These are phyloP conservation scores for Cutaneotrichosporon spelunceum DNA, from an alignment of 1,284 basidiomycete species.

Conservation along the genomic window DNA sequence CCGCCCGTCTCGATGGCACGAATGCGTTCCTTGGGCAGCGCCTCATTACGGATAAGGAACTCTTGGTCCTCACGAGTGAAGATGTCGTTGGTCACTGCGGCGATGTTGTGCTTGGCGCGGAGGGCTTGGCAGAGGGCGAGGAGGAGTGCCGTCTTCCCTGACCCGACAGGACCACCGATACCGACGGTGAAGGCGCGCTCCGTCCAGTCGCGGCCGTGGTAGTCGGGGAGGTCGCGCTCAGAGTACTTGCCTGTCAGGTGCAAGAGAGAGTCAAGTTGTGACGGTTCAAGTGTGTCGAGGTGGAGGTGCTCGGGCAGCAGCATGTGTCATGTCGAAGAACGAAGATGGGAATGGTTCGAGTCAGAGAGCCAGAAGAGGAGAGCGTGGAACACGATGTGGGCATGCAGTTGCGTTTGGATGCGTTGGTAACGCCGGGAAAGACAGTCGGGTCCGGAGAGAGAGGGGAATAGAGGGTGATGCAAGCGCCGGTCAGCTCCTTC, in stretches of 20 bases:
- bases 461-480: background rate
- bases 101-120: conserved; percentile 82
- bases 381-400: no score
- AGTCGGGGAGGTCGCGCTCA: conserved; percentile 90
- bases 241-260: conserved; percentile 71
- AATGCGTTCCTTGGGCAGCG: conserved; percentile 78
- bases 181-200: conserved; percentile 96
- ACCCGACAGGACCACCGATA: conserved; percentile 95
- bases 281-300: background rate
- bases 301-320: background rate
- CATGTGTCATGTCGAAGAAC: background rate
- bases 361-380: background rate
- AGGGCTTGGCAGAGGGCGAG: conserved; percentile 85
- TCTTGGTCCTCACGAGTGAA: conserved; percentile 97
- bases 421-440: no score
- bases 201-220: conserved; percentile 74
- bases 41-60: conserved; percentile 89
- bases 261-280: no score
- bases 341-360: background rate
- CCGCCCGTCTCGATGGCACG: conserved; percentile 94
- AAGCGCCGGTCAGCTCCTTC: background rate
- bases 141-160: conserved; percentile 93
- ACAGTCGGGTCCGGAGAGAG: background rate
- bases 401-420: no score
- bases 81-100: conserved; percentile 93